Percentiles rank a stretch among this genome's conserved stretches.
Conservation (phyloP, 2,329 filamentous ascomycete species). For the Colletotrichum liriopes region DNA sequence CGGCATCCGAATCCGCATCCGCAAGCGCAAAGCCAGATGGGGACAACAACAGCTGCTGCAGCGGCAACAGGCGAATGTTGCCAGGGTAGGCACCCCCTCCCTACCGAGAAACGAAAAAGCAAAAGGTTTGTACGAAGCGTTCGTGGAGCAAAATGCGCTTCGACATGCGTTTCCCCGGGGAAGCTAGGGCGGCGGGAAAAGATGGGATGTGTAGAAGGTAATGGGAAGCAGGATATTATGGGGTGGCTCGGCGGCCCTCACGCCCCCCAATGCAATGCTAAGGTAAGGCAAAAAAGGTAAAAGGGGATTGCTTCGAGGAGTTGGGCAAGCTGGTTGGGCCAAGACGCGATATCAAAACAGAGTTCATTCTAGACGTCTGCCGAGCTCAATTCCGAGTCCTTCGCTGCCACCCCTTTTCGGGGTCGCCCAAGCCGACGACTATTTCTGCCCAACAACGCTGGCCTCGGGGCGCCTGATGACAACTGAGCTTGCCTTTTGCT, state of each 20-base stretch:
- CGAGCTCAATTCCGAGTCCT: slow-evolving; percentile 1
- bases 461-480: slow-evolving; percentile 9
- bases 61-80: not conserved
- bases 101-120: not conserved
- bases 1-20: slow-evolving; percentile 5
- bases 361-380: slow-evolving; percentile 32
- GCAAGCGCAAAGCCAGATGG: not conserved
- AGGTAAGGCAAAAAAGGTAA: not conserved
- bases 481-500: not conserved
- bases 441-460: slow-evolving; percentile 15
- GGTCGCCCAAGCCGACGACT: not conserved
- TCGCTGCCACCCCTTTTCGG: not conserved
- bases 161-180: slow-evolving; percentile 33
- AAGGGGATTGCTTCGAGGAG: not conserved
- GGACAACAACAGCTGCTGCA: not conserved
- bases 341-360: slow-evolving; percentile 28
- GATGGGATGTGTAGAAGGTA: slow-evolving; percentile 27
- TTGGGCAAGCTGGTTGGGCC: slow-evolving; percentile 4
- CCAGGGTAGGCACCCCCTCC: slow-evolving; percentile 15
- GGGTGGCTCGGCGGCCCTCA: not conserved
- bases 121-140: slow-evolving; percentile 18
- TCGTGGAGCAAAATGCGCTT: slow-evolving; percentile 39
- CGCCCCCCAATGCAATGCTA: not conserved
- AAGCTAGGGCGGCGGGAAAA: slow-evolving; percentile 5
- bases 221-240: not conserved